These are phyloP conservation scores for Fusarium tricinctum DNA, from an alignment of 2,329 filamentous ascomycete species.

Conservation along the genomic window DNA sequence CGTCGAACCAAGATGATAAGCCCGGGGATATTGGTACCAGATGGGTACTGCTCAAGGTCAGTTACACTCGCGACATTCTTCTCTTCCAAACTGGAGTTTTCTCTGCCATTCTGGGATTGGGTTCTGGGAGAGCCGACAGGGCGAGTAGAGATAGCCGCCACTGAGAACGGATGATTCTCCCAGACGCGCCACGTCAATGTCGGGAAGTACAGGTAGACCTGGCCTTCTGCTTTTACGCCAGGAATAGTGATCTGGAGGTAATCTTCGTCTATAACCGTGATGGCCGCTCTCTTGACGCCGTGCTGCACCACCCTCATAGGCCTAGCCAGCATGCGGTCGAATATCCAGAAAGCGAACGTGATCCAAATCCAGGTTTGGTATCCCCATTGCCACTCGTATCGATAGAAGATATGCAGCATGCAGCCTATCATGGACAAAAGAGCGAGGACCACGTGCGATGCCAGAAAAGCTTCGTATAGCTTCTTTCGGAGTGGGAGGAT, in stretches of 20 bases:
- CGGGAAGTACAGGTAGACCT: slow-evolving; percentile 52
- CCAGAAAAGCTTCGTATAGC: neutral
- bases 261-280: slow-evolving; percentile 47
- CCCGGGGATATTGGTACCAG: slow-evolving; percentile 34
- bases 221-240: slow-evolving; percentile 37
- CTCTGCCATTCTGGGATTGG: slow-evolving; percentile 16
- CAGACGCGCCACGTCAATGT: slow-evolving; percentile 50
- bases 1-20: slow-evolving; percentile 48
- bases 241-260: slow-evolving; percentile 50
- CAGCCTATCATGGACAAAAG: neutral
- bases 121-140: neutral
- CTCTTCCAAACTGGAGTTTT: neutral
- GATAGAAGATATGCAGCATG: neutral
- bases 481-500: slow-evolving; percentile 30
- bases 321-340: neutral
- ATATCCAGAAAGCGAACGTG: neutral
- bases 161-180: slow-evolving; percentile 53
- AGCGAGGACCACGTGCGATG: neutral
- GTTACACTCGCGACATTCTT: neutral
- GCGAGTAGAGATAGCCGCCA: slow-evolving; percentile 38
- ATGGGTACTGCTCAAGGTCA: slow-evolving; percentile 6
- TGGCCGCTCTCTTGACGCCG: slow-evolving; percentile 41
- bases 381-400: slow-evolving; percentile 6
- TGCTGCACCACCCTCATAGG: neutral
- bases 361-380: slow-evolving; percentile 5